Base-by-base conservation (phyloP, 2,329 filamentous ascomycete species). In the Dothideomycetes sp. region DNA sequence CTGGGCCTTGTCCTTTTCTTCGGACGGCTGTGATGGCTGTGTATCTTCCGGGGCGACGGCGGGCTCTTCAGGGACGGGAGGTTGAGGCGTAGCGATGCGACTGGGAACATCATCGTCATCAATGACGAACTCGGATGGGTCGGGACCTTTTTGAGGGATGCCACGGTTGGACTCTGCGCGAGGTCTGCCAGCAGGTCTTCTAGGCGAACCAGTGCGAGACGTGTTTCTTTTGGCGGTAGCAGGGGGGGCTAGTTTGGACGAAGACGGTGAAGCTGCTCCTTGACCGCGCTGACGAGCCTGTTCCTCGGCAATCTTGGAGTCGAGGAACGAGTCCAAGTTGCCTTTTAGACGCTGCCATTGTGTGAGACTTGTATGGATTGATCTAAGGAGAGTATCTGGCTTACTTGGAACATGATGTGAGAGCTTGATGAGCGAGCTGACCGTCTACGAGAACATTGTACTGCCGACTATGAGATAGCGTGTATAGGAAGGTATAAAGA, bases 51-150 rank as follows among this genome's bases (percentile, higher is more conserved):
- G 51, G 12, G 47, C 15, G 43, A 46, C 34, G 10, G 41, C 54
- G 11, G 49, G 46, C 3, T 54, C 57, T 39, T 67, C 64, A 31
- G 63, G 59, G 35, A 68, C 41, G 11, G 34, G 30, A 8, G 66
- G 64, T 42, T 59, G 64, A 5, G 80, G 78, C 4, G 82, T 83
- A 0, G 61, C 70, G 22, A 73, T 64, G 44, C 78, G 71, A 49
- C 76, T 82, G 3, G 71, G 69, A 4, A 76, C 73, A 43, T 88
- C 84, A 55, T 84, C 80, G 47, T 94, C 87, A 43, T 89, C 88
- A 51, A 94, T 80, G 11, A 84, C 78, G 59, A 94, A 93, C 44
- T 94, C 83, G 24, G 84, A 79, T 19, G 89, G 88, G 60, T 95
- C 88, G 2, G 84, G 82, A 28, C 70, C 70, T 52, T 70, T 71